A percentile compares a stretch with the other conserved stretches of the same genome.
Conservation (phyloP, 345 rosid species). For the Trapa bicornis region DNA sequence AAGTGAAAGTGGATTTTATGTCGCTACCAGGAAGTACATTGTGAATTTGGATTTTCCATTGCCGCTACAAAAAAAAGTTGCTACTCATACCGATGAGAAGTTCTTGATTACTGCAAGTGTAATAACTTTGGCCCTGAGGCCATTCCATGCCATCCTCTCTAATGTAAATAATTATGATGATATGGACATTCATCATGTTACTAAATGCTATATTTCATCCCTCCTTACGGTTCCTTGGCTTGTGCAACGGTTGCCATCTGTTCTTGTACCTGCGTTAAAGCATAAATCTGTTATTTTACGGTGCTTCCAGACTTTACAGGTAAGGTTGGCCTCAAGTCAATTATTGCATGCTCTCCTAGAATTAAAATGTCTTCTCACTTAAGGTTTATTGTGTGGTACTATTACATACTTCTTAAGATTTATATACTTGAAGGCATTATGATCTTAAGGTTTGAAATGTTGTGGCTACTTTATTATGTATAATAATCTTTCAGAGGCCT, state of each 20-base stretch:
- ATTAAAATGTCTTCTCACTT: background rate
- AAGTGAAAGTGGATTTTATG: constrained; percentile 51
- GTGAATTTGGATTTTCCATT: constrained; percentile 25
- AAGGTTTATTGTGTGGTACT: background rate
- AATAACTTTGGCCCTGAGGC: constrained; percentile 70
- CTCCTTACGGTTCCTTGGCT: constrained; percentile 76
- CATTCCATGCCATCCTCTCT: constrained; percentile 39
- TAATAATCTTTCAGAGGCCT: background rate
- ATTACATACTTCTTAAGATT: background rate
- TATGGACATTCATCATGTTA: constrained; percentile 23
- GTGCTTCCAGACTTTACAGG: constrained; percentile 60
- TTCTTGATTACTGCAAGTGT: constrained; percentile 72
- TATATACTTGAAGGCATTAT: background rate
- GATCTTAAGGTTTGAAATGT: background rate
- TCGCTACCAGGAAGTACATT: constrained; percentile 52
- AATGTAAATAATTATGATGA: constrained; percentile 17
- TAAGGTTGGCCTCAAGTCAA: constrained; percentile 24
- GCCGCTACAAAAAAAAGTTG: constrained; percentile 16
- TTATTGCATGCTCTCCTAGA: background rate
- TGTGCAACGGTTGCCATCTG: constrained; percentile 51
- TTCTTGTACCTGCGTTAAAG: constrained; percentile 74
- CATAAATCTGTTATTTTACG: constrained; percentile 60
- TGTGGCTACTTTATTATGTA: background rate
- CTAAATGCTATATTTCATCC: constrained; percentile 39
- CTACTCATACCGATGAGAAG: constrained; percentile 41